Percentiles rank a stretch among this genome's conserved stretches.
Conservation (phyloP, 768 basidiomycete genomes). For the Lenzites betulinus region DNA sequence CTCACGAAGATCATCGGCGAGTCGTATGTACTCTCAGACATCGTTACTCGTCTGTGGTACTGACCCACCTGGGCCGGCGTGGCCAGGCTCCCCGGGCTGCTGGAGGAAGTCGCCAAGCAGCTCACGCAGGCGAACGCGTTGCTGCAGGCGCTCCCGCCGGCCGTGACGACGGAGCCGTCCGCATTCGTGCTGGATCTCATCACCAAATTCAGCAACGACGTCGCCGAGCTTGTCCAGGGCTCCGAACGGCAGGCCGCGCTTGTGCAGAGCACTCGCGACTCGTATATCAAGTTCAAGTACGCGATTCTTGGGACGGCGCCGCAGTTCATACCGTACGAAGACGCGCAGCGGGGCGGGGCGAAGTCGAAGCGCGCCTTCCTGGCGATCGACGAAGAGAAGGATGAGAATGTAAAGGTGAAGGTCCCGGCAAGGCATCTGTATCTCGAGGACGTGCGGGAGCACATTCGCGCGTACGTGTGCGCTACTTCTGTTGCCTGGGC, state of each 20-base stretch:
- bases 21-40: conserved; percentile 1
- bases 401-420: background rate
- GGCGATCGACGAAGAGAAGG: conserved; percentile 12
- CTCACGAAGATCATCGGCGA: conserved; percentile 39
- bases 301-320: conserved; percentile 43
- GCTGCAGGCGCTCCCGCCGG: conserved; percentile 16
- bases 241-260: conserved; percentile 34
- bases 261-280: conserved; percentile 36
- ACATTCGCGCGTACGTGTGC: conserved; percentile 37
- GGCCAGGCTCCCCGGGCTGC: background rate
- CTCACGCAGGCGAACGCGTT: conserved; percentile 6
- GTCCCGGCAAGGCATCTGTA: conserved; percentile 24
- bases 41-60: background rate
- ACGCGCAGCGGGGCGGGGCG: background rate
- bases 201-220: conserved; percentile 13
- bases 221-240: conserved; percentile 15
- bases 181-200: conserved; percentile 22
- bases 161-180: conserved; percentile 19
- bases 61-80: background rate
- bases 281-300: conserved; percentile 38
- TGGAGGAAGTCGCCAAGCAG: conserved; percentile 14
- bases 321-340: conserved; percentile 39
- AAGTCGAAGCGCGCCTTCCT: background rate
- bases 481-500: background rate
- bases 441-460: conserved; percentile 36